phyloP scores from a whole-genome alignment of 306 rosid genomes.

The Malus domestica region ASM211411v1 NC_041798.1:30070501-30071000 shows the following conservation, averaged over 20 bases:
- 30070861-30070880: neutral
- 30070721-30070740: slow-evolving; percentile 10
- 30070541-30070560: neutral
- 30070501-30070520: neutral
- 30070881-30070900: neutral
- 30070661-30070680: slow-evolving; percentile 21
- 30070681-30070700: slow-evolving; percentile 9
- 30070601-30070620: slow-evolving; percentile 45
- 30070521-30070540: neutral
- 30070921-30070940: too few species aligned
- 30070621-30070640: slow-evolving; percentile 21
- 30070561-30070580: neutral
- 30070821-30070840: slow-evolving; percentile 60
- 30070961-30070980: neutral
- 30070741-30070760: slow-evolving; percentile 26
- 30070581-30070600: slow-evolving; percentile 16
- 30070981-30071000: neutral
- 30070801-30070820: slow-evolving; percentile 39
- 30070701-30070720: slow-evolving; percentile 29
- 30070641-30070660: slow-evolving; percentile 22
- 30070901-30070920: neutral
- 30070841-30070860: slow-evolving; percentile 32
- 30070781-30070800: slow-evolving; percentile 19
- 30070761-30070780: slow-evolving; percentile 10
- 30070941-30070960: neutral